Conservation (phyloP, 306 rosid species). For the Castanopsis chinensis region DNA sequence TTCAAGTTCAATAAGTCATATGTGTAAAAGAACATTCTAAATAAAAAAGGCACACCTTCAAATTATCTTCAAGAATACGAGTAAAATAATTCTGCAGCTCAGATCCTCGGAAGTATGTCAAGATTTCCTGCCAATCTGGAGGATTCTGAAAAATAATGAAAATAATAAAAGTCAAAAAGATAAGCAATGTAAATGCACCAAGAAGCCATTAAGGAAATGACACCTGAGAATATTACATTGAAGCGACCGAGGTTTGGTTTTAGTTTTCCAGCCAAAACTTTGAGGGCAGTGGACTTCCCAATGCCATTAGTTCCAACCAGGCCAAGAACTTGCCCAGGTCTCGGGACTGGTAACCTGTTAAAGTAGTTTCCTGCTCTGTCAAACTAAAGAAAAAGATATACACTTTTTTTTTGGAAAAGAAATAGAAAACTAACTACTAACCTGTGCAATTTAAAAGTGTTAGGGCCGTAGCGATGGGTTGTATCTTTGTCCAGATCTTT, state of each 20-base stretch:
- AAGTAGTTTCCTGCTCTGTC: constrained; percentile 18
- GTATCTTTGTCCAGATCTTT: constrained; percentile 89
- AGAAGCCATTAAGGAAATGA: not conserved
- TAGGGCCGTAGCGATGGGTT: constrained; percentile 92
- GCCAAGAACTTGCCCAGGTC: constrained; percentile 99
- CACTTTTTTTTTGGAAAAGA: not conserved
- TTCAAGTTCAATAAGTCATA: not conserved
- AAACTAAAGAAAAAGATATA: constrained; percentile 8
- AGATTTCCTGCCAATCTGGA: constrained; percentile 98
- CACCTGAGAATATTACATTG: constrained; percentile 45
- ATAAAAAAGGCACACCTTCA: constrained; percentile 55
- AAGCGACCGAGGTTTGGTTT: constrained; percentile 95
- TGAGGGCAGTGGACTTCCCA: constrained; percentile 97
- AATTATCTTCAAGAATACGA: constrained; percentile 87
- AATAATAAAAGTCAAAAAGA: not conserved
- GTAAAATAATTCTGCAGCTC: constrained; percentile 96
- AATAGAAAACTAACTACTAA: constrained; percentile 31
- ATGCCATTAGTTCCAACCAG: constrained; percentile 96
- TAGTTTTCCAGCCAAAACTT: constrained; percentile 92
- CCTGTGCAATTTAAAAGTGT: constrained; percentile 97
- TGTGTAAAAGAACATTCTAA: not conserved
- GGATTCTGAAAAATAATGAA: constrained; percentile 60
- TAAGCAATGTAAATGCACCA: not conserved
- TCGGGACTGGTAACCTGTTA: constrained; percentile 89
- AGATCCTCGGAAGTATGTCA: constrained; percentile 91